These are phyloP conservation scores for Sonneratia caseolaris DNA, from an alignment of 345 rosid species.

Conservation along the genomic window DNA sequence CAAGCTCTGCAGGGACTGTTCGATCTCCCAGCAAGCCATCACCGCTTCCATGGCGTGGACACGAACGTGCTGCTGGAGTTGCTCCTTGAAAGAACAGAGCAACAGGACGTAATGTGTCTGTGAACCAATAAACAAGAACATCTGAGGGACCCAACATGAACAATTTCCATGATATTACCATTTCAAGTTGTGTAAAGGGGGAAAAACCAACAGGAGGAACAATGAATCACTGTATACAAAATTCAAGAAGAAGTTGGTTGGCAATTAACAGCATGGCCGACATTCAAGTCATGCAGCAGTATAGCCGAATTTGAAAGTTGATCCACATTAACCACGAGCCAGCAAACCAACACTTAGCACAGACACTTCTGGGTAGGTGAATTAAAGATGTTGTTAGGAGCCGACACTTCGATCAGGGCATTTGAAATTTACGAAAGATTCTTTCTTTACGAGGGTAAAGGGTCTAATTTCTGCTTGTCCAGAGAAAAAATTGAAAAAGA, in stretches of 20 bases:
- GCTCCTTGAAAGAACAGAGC: slow-evolving; percentile 94
- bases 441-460: no score
- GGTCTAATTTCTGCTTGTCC: no score
- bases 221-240: background rate
- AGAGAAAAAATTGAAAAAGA: no score
- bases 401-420: background rate
- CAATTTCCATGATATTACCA: background rate
- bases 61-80: slow-evolving; percentile 93
- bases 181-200: background rate
- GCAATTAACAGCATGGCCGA: background rate
- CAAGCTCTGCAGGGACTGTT: slow-evolving; percentile 92
- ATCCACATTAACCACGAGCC: background rate
- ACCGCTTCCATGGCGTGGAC: slow-evolving; percentile 99
- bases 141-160: background rate
- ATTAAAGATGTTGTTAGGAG: background rate
- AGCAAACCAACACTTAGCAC: no score
- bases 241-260: background rate
- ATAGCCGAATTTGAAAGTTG: background rate
- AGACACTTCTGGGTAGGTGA: background rate
- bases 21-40: slow-evolving; percentile 99
- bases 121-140: background rate
- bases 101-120: slow-evolving; percentile 90
- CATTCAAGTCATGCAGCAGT: background rate
- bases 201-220: background rate
- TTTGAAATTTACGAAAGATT: no score